Evolutionary conservation across 2,329 filamentous ascomycete genomes (phyloP).

Genomic region (Paraphoma chrysanthemicola): DNA sequence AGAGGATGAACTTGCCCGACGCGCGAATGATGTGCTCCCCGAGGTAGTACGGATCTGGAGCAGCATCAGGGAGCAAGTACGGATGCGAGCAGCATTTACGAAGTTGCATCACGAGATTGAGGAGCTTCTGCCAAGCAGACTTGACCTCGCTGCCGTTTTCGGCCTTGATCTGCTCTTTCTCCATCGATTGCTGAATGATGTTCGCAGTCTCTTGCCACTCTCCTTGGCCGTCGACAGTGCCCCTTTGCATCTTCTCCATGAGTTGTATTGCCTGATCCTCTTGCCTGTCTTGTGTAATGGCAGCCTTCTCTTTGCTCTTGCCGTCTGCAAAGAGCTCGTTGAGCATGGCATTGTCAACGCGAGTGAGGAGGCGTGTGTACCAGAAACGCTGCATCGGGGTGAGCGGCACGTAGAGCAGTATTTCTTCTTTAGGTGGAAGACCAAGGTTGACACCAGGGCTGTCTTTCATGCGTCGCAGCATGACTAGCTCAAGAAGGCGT

Average conservation of each 20-base stretch:
- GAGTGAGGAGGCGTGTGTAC: conserved; percentile 65
- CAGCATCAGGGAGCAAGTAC: conserved; percentile 57
- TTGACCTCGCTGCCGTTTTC: conserved; percentile 24
- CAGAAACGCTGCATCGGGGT: conserved; percentile 65
- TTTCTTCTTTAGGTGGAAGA: conserved; percentile 64
- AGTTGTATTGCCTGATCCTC: conserved; percentile 43
- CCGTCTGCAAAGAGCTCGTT: conserved; percentile 60
- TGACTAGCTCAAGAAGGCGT: conserved; percentile 62
- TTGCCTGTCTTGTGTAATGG: conserved; percentile 47
- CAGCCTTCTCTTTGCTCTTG: conserved; percentile 53
- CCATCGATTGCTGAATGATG: conserved; percentile 92
- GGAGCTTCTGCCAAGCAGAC: conserved; percentile 57
- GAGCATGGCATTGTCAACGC: conserved; percentile 58
- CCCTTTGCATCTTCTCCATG: conserved; percentile 35
- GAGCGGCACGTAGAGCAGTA: conserved; percentile 64
- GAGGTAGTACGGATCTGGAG: conserved; percentile 55
- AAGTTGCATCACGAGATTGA: conserved; percentile 64
- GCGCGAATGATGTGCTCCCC: conserved; percentile 58
- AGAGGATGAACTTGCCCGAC: conserved; percentile 64
- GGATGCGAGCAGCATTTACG: conserved; percentile 64
- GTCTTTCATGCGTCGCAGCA: conserved; percentile 66
- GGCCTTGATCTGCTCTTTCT: conserved; percentile 40
- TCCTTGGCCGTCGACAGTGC: conserved; percentile 15
- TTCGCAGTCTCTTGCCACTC: conserved; percentile 75
- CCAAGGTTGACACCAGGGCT: conserved; percentile 62